Base-by-base conservation (phyloP, 495 filamentous ascomycete species). In the Paragyromitra xinjiangensis region DNA sequence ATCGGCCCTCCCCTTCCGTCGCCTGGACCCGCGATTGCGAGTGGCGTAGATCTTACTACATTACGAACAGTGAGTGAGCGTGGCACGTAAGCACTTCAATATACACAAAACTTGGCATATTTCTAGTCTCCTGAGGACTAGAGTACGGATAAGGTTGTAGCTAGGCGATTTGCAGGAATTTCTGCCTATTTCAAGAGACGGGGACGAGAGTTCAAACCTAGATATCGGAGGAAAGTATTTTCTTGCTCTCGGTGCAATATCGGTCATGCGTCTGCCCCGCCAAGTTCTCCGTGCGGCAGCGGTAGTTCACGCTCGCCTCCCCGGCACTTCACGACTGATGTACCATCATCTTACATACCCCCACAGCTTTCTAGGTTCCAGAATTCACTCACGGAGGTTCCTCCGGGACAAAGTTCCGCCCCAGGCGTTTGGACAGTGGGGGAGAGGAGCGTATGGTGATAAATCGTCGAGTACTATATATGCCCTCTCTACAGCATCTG, bases 401-500 rank as follows among this genome's bases (percentile, higher is more conserved):
- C 26, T 42, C n/a, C 24, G 22, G n/a, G 14, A 11, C 40, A 66
- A 51, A 42, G 34, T 42, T 48, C n/a, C 22, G 77, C 16, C 39
- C 26, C 71, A 77, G 24, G 37, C 37, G 29, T 55, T 42, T 22
- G 44, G 37, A 11, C 48, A 63, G 22, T 61, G 48, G 37, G 9
- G 44, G 48, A 58, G 8, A 26, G 62, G 12, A 22, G 87, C 87
- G 12, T 42, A 44, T 34, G 39, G 45, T 24, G 12, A 66, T 58
- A 24, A 34, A 16, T 73, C 64, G 26, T 19, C 40, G 22, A 67
- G 37, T 51, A 98, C 95, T 3, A 97, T 99, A 16, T 98, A 95
- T 81, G 95, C 96, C 0, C 86, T 98, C 3, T 97, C 95, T 0
- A 97, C 95, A 9, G 93, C 92, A 1, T 85, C 92, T 14, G 95